These are phyloP conservation scores for Trichothecium sympodiale DNA, from an alignment of 2,329 filamentous ascomycete species.

Conservation along the genomic window DNA sequence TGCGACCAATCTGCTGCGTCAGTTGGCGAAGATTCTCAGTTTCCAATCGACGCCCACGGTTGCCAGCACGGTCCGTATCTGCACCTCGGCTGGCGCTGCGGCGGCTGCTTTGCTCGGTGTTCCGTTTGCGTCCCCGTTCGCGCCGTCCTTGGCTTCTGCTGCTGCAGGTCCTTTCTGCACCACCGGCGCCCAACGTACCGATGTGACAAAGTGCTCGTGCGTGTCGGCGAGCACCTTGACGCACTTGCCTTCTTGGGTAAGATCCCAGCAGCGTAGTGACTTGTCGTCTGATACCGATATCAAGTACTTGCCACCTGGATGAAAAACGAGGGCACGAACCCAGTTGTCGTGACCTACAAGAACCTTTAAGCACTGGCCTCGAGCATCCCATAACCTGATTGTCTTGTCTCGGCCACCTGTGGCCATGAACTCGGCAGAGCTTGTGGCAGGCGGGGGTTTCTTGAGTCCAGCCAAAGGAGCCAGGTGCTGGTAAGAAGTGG, in stretches of 20 bases:
- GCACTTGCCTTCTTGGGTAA: conserved; percentile 80
- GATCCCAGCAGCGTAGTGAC: conserved; percentile 86
- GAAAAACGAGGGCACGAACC: conserved; percentile 78
- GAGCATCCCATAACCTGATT: conserved; percentile 79
- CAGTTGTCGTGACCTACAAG: conserved; percentile 88
- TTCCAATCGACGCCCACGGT: conserved; percentile 75
- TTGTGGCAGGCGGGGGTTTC: conserved; percentile 63
- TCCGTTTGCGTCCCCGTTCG: conserved; percentile 12
- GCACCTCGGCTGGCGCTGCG: conserved; percentile 28
- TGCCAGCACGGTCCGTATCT: conserved; percentile 72
- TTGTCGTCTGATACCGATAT: conserved; percentile 83
- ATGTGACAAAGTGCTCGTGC: conserved; percentile 77
- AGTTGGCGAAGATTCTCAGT: conserved; percentile 64
- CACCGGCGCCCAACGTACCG: conserved; percentile 77
- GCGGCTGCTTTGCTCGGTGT: conserved; percentile 36
- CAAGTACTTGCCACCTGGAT: conserved; percentile 84
- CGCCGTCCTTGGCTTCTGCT: conserved; percentile 19
- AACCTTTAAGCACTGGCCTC: conserved; percentile 76
- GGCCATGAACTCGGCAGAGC: conserved; percentile 76
- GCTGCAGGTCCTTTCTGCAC: conserved; percentile 41
- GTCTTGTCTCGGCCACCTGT: conserved; percentile 85
- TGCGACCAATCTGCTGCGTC: no score
- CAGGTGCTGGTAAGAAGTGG: conserved; percentile 66
- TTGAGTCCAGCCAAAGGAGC: conserved; percentile 71
- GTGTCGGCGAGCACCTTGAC: conserved; percentile 70